Evolutionary conservation across 371 early-diverging fungal species (phyloP), one percentile per base, ranked within the genome.

Genomic region (Thermomucor indicae-seudaticae): DNA sequence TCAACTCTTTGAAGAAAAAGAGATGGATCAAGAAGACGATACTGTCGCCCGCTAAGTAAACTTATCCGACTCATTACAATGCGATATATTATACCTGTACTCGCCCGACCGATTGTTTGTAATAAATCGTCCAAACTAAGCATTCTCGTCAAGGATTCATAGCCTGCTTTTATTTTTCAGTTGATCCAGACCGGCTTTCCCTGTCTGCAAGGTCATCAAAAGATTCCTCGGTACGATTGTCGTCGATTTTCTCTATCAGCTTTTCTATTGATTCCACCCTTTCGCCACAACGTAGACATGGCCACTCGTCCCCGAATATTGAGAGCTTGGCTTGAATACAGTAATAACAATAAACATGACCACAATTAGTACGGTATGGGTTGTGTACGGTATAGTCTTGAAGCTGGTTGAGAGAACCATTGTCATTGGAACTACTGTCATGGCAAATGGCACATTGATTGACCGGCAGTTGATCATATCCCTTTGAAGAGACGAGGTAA

Each of bases 321-420:
- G 88, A 68, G 62, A 93, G 64, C 56, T 86, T 86, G 40, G 83
- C 85, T 49, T 83, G 84, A 40, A 95, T 72, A 62, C 95, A 95
- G 47, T 90, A 90, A 60, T 95, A 95, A 65, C 95, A 95, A 55
- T 85, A 93, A 1, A 70, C 48, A 53, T 93, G 93, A 0, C 87
- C 89, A 57, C 95, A 95, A 48, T 81, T 77, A 2, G 92, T 82
- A 32, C 67, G 62, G 48, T 90, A 90, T 7, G 95, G 88, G 39
- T 80, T 83, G 24, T 85, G 80, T 11, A 89, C 73, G 1, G 67
- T 64, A 34, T 58, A 70, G 19, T 70, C 65, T 40, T 50, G 58
- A 2, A 54, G 17, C 32, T 67, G 62, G 14, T 61, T 67, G 16
- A 60, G 43, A 22, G 68, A 55, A 5, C 56, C 61, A 1, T 73